Evolutionary conservation across 345 rosid genomes (phyloP), one percentile per base, ranked within the genome.

Genomic region (Populus tremula): DNA sequence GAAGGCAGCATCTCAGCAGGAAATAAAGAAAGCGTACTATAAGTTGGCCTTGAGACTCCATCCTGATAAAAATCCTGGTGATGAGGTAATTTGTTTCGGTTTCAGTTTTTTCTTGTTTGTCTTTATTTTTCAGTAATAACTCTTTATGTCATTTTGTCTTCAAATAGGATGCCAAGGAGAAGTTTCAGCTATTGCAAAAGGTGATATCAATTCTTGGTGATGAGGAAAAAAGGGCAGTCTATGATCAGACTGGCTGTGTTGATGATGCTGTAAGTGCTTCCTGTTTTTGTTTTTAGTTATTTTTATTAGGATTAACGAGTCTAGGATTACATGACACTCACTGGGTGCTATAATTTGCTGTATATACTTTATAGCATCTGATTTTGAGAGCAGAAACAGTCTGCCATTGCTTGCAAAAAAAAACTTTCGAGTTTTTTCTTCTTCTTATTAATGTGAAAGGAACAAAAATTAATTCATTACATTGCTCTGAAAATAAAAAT

Each of bases 101-200:
- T 50, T 38, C 39, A 14, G 21, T 8, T 45, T 70, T 61, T 43
- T 18, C 6, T 72, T 39, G 66, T 53, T 2, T 66, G 5, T 67
- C n/a, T 36, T 9, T 9, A 10, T 71, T 3, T 66, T 53, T 1
- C 67, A 9, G 47, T 63, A 68, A 29, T 25, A 75, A 47, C 6
- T 43, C 4, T 67, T 74, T 16, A 21, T 21, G 23, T 54, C 45
- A 35, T 75, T 31, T 73, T 56, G 49, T 63, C 49, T 61, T 49
- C 50, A 25, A 59, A 76, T 67, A 96, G 99, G 98, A 91, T 68
- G 97, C 98, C 61, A 96, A 94, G 76, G 99, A 91, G 84, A 96
- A 94, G 62, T 94, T 94, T 84, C 98, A 96, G 90, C 95, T 91
- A 77, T 79, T 96, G 85, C 97, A 96, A 79, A 96, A 91, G 84